These are phyloP conservation scores for Dicorynia guianensis DNA, from an alignment of 306 rosid species.

Conservation along the genomic window DNA sequence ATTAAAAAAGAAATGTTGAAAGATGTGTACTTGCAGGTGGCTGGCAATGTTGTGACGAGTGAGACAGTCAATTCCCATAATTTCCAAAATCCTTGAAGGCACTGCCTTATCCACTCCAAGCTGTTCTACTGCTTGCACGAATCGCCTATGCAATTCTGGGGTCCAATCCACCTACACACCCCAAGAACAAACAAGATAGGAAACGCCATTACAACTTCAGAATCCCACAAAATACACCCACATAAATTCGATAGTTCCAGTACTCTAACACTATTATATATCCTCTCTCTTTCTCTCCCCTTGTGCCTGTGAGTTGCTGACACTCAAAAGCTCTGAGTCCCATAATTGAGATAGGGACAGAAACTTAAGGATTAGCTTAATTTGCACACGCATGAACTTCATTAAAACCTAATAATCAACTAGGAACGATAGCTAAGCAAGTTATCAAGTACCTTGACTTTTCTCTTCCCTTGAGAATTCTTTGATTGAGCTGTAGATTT, in stretches of 20 bases:
- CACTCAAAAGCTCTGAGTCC: slow-evolving; percentile 9
- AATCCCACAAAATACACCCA: background rate
- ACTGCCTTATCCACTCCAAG: slow-evolving; percentile 96
- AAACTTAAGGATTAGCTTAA: slow-evolving; percentile 26
- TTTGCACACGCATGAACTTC: slow-evolving; percentile 23
- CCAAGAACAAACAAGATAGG: background rate
- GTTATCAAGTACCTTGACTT: slow-evolving; percentile 67
- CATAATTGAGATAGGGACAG: slow-evolving; percentile 43
- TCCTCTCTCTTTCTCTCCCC: background rate
- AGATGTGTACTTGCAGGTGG: slow-evolving; percentile 78
- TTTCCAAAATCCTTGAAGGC: slow-evolving; percentile 93
- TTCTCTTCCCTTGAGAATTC: slow-evolving; percentile 78
- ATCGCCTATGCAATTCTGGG: slow-evolving; percentile 84
- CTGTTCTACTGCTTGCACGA: slow-evolving; percentile 97
- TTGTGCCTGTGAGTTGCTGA: slow-evolving; percentile 54
- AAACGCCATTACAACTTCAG: background rate
- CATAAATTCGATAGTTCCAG: background rate
- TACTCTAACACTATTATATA: background rate
- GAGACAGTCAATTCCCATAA: slow-evolving; percentile 93
- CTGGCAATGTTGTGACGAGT: slow-evolving; percentile 99
- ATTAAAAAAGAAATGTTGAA: background rate
- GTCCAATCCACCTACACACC: slow-evolving; percentile 94
- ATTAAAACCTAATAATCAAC: background rate
- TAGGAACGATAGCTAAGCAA: background rate
- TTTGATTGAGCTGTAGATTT: slow-evolving; percentile 67